Conservation (phyloP, 225 moss, liverwort and hornwort genomes). For the Rhytidiadelphus loreus region DNA sequence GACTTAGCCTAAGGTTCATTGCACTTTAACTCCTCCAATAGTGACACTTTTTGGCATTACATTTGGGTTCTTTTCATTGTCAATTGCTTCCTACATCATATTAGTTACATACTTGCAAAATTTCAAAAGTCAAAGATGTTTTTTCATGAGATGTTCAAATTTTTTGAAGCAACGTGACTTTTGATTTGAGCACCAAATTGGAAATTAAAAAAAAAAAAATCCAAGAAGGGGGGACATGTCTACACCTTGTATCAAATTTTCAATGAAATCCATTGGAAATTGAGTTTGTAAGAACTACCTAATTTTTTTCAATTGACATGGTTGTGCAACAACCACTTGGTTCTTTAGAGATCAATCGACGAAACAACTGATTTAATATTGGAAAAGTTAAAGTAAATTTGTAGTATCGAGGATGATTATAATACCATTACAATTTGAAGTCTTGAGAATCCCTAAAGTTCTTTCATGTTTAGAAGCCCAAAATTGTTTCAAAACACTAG, state of each 20-base stretch:
- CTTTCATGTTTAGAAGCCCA: too few relatives aligned
- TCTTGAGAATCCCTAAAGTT: too few relatives aligned
- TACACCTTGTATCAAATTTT: background rate
- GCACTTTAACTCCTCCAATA: background rate
- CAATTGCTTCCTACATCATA: background rate
- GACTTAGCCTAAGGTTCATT: too few relatives aligned
- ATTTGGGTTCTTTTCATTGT: fast-evolving
- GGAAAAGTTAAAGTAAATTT: too few relatives aligned
- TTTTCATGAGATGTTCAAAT: background rate
- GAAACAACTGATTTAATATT: too few relatives aligned
- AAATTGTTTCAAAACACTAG: too few relatives aligned
- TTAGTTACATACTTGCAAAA: background rate
- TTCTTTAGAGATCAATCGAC: too few relatives aligned
- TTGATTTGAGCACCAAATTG: fast-evolving
- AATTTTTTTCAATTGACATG: too few relatives aligned
- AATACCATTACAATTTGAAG: too few relatives aligned
- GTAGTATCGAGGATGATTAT: too few relatives aligned
- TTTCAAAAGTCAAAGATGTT: background rate
- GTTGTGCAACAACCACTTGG: too few relatives aligned
- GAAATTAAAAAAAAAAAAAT: background rate
- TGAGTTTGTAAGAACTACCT: too few relatives aligned
- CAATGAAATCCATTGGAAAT: background rate
- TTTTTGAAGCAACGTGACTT: fast-evolving
- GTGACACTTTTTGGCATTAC: background rate
- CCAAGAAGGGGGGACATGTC: fast-evolving